Conservation (phyloP, 495 filamentous ascomycete species). For the Neurospora sublineolata region DNA sequence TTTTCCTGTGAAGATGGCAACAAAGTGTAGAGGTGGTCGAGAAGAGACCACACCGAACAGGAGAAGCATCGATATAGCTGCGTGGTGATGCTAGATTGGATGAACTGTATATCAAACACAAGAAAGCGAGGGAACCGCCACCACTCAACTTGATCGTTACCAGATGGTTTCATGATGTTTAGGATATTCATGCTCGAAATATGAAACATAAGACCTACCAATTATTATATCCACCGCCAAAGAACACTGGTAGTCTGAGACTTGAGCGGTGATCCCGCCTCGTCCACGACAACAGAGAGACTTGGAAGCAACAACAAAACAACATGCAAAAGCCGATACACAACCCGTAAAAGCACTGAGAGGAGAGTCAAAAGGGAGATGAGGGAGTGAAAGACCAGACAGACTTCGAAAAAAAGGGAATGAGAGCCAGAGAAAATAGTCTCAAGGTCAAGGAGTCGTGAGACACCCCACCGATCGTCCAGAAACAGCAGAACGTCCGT, state of each 20-base stretch:
- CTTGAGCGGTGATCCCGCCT: neutral
- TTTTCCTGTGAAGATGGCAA: neutral
- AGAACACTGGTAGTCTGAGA: neutral
- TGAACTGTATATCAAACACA: neutral
- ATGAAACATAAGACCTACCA: neutral
- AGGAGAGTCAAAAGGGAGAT: neutral
- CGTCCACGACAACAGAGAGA: neutral
- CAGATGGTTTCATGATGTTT: neutral
- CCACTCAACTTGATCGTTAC: neutral
- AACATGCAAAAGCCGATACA: neutral
- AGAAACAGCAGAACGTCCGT: neutral
- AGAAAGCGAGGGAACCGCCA: neutral
- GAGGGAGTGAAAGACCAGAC: neutral
- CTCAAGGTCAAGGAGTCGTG: neutral
- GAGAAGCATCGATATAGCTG: neutral
- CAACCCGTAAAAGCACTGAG: neutral
- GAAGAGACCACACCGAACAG: neutral
- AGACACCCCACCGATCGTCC: neutral
- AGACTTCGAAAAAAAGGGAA: neutral
- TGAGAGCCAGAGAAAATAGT: neutral
- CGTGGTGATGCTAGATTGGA: neutral
- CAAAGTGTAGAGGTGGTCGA: neutral
- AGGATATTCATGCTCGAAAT: neutral
- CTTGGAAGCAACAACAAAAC: neutral
- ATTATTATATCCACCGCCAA: neutral